Evolutionary conservation across 208 protist species (phyloP), one percentile per base, ranked within the genome.

Genomic region (Acanthamoeba quina): DNA sequence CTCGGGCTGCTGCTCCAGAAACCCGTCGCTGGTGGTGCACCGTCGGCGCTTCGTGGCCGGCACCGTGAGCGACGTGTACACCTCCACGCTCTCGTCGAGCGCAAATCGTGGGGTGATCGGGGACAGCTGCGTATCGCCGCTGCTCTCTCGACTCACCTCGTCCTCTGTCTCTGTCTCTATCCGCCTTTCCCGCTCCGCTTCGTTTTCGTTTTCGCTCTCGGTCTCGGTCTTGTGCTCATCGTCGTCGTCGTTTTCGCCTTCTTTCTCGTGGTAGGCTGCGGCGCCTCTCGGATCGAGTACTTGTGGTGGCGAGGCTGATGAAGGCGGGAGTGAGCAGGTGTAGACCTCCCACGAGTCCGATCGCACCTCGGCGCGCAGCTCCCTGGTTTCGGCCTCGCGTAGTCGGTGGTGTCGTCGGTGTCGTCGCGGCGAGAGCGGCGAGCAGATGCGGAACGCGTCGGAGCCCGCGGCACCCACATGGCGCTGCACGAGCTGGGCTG

Each of bases 331-430:
- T 24, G 64, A 10, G 64, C 64, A 72, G 64, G 64, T 72, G 64
- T 72, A 72, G 64, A 72, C 64, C 31, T 72, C 64, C 64, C 64
- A 72, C 29, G 64, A 72, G 29, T 72, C 64, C n/a, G 64, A 31
- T 19, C 64, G 64, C 29, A 21, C 64, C 29, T 72, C n/a, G 5
- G 64, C 64, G 2, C 64, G 26, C 29, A 13, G 7, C 1, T n/a
- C 64, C 64, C 34, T n/a, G 64, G 64, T 31, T 24, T 72, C 64
- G 29, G 64, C 64, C 17, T 31, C 29, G 13, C n/a, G n/a, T 24
- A 26, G 19, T 26, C 24, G 24, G 60, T 24, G 26, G 7, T 29
- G 64, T 21, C 31, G 64, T 11, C 64, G 26, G 13, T 41, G 29
- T 10, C 64, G 17, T 13, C 64, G 64, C 29, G 64, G 17, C 31